Evolutionary conservation across 257 asterid genomes (phyloP), one percentile per base, ranked within the genome.

Genomic region (Solanum dulcamara): DNA sequence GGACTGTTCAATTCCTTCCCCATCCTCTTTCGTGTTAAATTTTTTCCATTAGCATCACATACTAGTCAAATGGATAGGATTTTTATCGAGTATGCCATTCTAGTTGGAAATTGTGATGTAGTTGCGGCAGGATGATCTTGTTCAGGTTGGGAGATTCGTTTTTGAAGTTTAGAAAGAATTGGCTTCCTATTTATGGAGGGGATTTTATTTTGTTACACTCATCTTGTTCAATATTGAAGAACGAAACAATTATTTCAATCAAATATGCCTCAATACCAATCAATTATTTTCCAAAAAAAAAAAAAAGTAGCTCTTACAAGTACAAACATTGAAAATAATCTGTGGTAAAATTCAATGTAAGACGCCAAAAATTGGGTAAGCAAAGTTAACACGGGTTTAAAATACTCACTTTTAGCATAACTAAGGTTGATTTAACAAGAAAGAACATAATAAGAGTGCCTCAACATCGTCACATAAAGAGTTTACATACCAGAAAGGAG

Each of bases 401-500:
- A 74, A 74, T 28, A 17, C 83, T 77, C 24, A 15, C 22, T 9
- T 77, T 77, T 15, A 46, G 17, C 26, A 75, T 75, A 44, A 11
- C 1, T 28, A 77, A 77, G 35, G 67, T 46, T 77, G 62, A 18
- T 77, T 77, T 46, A 20, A 46, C 28, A 42, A 22, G 17, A 74
- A 28, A 46, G 83, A 79, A 48, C 64, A 79, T 48, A 28, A 50
- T 44, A 22, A 82, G 71, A 84, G 20, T 64, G 80, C 71, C 81
- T 88, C 86, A 84, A 82, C 87, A 62, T 59, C 68, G 81, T 83
- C 75, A 77, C 81, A 75, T 24, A 8, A 48, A 84, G 75, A 84
- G 86, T 77, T 33, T 77, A 85, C 81, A 87, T 33, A 84, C 80
- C 71, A 59, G 85, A 72, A 60, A 87, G 50, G 85, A 85, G 51